Conservation (phyloP, 768 basidiomycete genomes). For the Lepiota brunneoincarnata region DNA sequence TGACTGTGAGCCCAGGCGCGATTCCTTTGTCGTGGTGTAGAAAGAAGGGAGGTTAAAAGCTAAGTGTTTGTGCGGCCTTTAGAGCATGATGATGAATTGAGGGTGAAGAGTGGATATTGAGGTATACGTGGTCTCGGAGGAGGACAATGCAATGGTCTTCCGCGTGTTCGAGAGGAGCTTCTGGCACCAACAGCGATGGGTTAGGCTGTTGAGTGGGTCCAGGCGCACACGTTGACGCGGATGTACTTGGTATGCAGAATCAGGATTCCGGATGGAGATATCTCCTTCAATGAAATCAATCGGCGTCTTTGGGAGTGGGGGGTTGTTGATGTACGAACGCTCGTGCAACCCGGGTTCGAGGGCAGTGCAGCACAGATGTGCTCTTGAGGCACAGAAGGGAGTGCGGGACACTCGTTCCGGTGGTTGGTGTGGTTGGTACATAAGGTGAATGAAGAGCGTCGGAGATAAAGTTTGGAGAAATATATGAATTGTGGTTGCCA, state of each 20-base stretch:
- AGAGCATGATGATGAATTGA: neutral
- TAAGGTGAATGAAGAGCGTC: neutral
- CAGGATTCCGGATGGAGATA: neutral
- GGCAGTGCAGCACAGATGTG: neutral
- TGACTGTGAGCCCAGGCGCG: neutral
- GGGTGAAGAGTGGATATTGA: too few species aligned
- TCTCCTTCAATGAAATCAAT: constrained; percentile 6
- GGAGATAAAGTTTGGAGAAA: neutral
- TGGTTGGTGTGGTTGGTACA: neutral
- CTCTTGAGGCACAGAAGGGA: neutral
- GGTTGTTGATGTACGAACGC: neutral
- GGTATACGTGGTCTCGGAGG: neutral
- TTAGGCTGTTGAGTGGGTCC: constrained; percentile 4
- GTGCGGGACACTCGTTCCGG: neutral
- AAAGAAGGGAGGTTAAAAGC: constrained; percentile 4
- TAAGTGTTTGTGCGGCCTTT: neutral
- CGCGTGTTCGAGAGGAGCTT: neutral
- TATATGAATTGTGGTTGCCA: neutral
- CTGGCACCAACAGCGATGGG: neutral
- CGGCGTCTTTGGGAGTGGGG: neutral
- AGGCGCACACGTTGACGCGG: constrained; percentile 6
- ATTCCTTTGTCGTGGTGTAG: neutral
- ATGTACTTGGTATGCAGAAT: neutral
- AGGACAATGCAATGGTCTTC: neutral
- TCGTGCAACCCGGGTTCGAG: neutral